These are phyloP conservation scores for Asparagopsis taxiformis DNA, from an alignment of 31 red algal genomes.

Conservation along the genomic window DNA sequence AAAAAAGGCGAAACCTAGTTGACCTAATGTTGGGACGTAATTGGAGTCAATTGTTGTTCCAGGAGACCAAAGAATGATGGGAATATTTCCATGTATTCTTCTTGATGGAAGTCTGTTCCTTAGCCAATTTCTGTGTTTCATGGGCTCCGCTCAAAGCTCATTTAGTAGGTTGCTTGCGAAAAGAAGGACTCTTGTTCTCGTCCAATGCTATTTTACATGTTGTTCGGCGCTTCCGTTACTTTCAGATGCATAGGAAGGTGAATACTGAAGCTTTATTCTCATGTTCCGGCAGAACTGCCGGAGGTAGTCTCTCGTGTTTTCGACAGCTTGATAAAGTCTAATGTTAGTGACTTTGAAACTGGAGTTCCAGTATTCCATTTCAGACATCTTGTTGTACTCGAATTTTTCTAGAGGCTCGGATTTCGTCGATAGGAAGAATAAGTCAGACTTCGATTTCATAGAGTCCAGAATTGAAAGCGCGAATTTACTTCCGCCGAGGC, in stretches of 20 bases:
- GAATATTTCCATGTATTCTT: background rate
- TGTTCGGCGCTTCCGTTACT: conserved; percentile 11
- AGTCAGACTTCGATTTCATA: background rate
- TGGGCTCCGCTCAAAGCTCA: conserved; percentile 5
- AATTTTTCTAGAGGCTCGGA: background rate
- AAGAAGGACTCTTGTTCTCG: background rate
- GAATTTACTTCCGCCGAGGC: background rate
- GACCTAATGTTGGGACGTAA: background rate
- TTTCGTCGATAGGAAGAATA: background rate
- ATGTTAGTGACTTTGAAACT: background rate
- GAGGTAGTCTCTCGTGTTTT: background rate
- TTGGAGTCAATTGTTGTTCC: background rate
- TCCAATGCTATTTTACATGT: conserved; percentile 10
- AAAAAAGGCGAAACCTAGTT: background rate
- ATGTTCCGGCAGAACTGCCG: background rate
- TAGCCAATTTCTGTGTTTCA: conserved; percentile 18
- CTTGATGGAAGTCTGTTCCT: conserved; percentile 9
- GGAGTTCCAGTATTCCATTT: background rate
- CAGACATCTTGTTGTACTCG: background rate
- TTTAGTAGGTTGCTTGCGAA: conserved; percentile 1
- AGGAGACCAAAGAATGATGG: background rate
- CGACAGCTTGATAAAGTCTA: background rate
- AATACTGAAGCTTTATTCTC: background rate
- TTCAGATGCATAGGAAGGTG: background rate
- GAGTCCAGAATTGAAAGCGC: background rate